phyloP scores from a whole-genome alignment of 805 yeast species.

The Hagleromyces aurorensis region DNA sequence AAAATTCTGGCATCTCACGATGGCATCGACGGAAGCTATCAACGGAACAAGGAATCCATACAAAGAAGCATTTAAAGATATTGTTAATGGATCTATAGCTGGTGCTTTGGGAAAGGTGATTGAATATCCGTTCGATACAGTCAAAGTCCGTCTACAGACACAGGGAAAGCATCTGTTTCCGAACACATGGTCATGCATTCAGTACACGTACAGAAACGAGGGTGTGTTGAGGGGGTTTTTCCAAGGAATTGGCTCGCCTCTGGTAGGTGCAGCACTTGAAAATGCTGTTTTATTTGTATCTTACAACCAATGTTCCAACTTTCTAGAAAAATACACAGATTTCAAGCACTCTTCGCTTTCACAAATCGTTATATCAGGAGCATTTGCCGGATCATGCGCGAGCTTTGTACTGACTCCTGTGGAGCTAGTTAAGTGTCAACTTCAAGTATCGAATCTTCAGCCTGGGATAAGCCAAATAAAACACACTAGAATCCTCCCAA shows the following conservation, averaged over 20 bases:
- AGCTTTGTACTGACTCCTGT: conserved; percentile 83
- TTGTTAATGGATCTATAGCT: conserved; percentile 39
- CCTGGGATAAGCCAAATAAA: conserved; percentile 29
- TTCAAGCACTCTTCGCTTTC: conserved; percentile 35
- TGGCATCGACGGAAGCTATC: not conserved
- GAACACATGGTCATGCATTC: conserved; percentile 61
- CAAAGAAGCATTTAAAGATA: conserved; percentile 27
- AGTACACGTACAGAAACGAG: conserved; percentile 53
- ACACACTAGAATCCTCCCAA: conserved; percentile 31
- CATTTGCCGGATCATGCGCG: conserved; percentile 72
- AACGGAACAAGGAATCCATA: conserved; percentile 4
- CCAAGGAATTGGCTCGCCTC: conserved; percentile 70
- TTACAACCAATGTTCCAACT: conserved; percentile 42
- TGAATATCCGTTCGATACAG: conserved; percentile 90
- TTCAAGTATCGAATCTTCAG: conserved; percentile 53
- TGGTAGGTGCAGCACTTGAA: conserved; percentile 86
- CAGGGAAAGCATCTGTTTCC: conserved; percentile 52
- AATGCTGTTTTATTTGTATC: conserved; percentile 71
- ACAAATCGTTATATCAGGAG: conserved; percentile 61
- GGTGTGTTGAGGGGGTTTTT: conserved; percentile 70
- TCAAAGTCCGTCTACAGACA: conserved; percentile 78
- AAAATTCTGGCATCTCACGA: conserved; percentile 4
- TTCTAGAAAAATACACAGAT: conserved; percentile 24
- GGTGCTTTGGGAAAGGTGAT: conserved; percentile 80
- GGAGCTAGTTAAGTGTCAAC: conserved; percentile 81